A percentile compares a stretch with the other conserved stretches of the same genome.
Conservation (phyloP, 495 filamentous ascomycete species). For the Aspergillus mulundensis region DNA sequence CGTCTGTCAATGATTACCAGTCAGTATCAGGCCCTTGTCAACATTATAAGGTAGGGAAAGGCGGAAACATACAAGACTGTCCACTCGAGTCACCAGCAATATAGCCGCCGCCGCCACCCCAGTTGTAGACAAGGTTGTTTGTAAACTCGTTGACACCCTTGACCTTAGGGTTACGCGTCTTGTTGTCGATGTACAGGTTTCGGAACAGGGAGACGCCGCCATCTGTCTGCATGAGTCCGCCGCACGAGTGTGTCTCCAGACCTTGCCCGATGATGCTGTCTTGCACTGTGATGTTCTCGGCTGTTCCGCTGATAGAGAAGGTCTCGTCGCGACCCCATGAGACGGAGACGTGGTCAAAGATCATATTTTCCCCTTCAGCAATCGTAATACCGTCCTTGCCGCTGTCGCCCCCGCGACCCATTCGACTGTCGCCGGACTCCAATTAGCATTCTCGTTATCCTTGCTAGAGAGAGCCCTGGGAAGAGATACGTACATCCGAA, state of each 20-base stretch:
- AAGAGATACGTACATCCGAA: slow-evolving; percentile 13
- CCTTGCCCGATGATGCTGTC: slow-evolving; percentile 17
- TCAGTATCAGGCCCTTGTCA: no score
- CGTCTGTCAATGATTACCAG: slow-evolving; percentile 1
- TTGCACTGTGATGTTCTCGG: slow-evolving; percentile 15
- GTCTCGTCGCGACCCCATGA: slow-evolving; percentile 21
- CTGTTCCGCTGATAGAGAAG: slow-evolving; percentile 17
- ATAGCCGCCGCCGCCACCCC: slow-evolving; percentile 20
- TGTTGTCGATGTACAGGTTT: slow-evolving; percentile 22
- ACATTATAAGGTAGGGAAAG: not conserved
- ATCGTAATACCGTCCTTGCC: slow-evolving; percentile 18
- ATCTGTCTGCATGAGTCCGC: slow-evolving; percentile 17
- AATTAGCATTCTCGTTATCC: not conserved
- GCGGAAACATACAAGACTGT: slow-evolving; percentile 10
- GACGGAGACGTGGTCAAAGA: slow-evolving; percentile 20
- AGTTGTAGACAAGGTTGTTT: slow-evolving; percentile 19
- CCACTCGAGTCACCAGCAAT: slow-evolving; percentile 16
- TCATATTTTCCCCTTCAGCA: slow-evolving; percentile 18
- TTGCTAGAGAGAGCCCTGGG: not conserved
- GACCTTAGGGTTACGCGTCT: slow-evolving; percentile 21
- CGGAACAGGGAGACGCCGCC: slow-evolving; percentile 17
- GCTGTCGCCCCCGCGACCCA: slow-evolving; percentile 13
- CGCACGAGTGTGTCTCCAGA: slow-evolving; percentile 18
- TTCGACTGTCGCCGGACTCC: slow-evolving; percentile 5
- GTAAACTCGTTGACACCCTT: slow-evolving; percentile 22